These are phyloP conservation scores for Yamadazyma sp. DNA, from an alignment of 805 yeast genomes.

Conservation along the genomic window DNA sequence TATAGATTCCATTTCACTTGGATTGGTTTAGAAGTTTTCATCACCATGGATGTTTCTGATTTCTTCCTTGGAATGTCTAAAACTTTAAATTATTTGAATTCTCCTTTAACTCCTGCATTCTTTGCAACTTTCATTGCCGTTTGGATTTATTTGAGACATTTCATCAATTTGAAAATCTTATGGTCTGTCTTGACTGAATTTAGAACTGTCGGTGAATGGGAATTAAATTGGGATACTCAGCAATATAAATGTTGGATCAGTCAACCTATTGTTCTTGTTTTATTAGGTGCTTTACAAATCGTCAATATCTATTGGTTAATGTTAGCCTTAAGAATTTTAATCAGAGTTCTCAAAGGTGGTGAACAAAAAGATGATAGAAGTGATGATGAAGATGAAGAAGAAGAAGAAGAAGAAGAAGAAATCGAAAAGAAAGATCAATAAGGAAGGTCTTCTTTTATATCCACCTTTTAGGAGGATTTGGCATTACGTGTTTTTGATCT, in stretches of 20 bases:
- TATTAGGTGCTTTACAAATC: constrained; percentile 77
- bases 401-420: constrained; percentile 11
- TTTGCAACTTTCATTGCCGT: constrained; percentile 62
- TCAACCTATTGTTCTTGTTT: constrained; percentile 79
- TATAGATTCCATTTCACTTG: constrained; percentile 94
- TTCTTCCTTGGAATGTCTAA: constrained; percentile 82
- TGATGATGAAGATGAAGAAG: constrained; percentile 70
- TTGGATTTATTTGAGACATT: constrained; percentile 92
- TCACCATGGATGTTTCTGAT: constrained; percentile 96
- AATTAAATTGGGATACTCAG: constrained; percentile 79
- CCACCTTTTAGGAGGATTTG: no score
- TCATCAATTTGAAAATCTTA: constrained; percentile 72
- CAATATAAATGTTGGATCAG: constrained; percentile 97
- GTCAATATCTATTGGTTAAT: constrained; percentile 88
- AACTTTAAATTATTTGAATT: constrained; percentile 80
- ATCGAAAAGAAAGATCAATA: constrained; percentile 14
- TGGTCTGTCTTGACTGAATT: constrained; percentile 87
- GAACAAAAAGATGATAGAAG: constrained; percentile 82
- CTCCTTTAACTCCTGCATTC: constrained; percentile 58
- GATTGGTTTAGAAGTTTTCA: constrained; percentile 87
- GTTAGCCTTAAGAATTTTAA: constrained; percentile 73
- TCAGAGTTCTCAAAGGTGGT: constrained; percentile 52
- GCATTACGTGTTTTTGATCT: no score
- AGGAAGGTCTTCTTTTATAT: neutral
- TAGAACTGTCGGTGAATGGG: constrained; percentile 77